Conservation (phyloP, 1,139 yeast genomes). For the Sugiyamaella pinicola region DNA sequence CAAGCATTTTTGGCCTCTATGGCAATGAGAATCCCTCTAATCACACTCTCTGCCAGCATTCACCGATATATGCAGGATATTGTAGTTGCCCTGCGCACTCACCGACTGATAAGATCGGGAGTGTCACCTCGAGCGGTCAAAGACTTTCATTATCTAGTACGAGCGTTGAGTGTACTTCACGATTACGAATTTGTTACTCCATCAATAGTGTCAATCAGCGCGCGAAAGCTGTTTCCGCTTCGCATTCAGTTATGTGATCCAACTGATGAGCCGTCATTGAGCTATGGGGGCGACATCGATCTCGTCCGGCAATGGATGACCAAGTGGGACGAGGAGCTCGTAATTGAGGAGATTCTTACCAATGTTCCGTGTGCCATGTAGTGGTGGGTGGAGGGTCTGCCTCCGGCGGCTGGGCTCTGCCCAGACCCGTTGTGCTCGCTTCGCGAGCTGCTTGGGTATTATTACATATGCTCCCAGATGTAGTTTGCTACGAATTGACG, state of each 20-base stretch:
- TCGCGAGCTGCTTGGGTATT: neutral
- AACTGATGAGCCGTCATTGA: constrained; percentile 52
- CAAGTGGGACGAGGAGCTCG: constrained; percentile 49
- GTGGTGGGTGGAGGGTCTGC: neutral
- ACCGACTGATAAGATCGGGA: constrained; percentile 54
- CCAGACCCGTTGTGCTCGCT: too few species aligned
- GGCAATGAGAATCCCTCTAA: constrained; percentile 23
- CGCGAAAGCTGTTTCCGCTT: constrained; percentile 51
- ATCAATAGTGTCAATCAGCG: constrained; percentile 51
- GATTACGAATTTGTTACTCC: constrained; percentile 53
- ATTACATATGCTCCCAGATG: constrained; percentile 64
- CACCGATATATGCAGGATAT: constrained; percentile 58
- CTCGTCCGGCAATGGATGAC: constrained; percentile 47
- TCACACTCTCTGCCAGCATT: constrained; percentile 51
- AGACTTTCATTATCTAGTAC: constrained; percentile 48
- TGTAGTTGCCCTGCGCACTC: constrained; percentile 52
- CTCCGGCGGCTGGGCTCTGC: too few species aligned
- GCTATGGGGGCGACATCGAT: constrained; percentile 55
- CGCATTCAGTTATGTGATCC: constrained; percentile 46
- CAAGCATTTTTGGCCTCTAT: neutral
- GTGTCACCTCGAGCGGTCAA: constrained; percentile 49
- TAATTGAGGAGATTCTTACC: constrained; percentile 53
- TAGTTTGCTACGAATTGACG: constrained; percentile 67
- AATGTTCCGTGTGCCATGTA: constrained; percentile 42
- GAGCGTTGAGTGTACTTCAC: constrained; percentile 48